A percentile compares a stretch with the other conserved stretches of the same genome.
Evolutionary conservation across 2,329 filamentous ascomycete genomes (phyloP).

Genomic region (Neonectria neomacrospora): DNA sequence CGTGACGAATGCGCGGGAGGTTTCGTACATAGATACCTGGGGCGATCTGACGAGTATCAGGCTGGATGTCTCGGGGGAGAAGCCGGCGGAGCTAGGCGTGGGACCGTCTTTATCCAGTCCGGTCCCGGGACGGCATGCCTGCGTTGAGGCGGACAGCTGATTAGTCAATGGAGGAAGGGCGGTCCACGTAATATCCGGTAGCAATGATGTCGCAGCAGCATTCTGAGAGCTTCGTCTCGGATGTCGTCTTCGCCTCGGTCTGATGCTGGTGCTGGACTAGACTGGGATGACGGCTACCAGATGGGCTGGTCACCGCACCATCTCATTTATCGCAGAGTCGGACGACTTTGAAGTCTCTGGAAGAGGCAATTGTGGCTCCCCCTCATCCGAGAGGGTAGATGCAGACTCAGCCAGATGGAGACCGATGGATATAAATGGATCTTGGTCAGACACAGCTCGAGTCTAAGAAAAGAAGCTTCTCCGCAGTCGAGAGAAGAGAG

Average conservation of each 20-base stretch:
- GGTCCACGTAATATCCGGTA: slow-evolving; percentile 31
- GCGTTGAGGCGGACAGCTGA: slow-evolving; percentile 34
- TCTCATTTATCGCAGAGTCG: slow-evolving; percentile 10
- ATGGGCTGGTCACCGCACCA: slow-evolving; percentile 15
- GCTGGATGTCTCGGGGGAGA: slow-evolving; percentile 29
- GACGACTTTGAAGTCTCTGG: slow-evolving; percentile 6
- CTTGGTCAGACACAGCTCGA: slow-evolving; percentile 9
- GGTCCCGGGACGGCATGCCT: slow-evolving; percentile 40
- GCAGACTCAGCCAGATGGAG: slow-evolving; percentile 16
- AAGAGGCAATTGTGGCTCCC: slow-evolving; percentile 5
- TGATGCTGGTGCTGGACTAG: slow-evolving; percentile 6
- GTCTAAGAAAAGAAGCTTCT: slow-evolving; percentile 4
- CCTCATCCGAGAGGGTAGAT: slow-evolving; percentile 15
- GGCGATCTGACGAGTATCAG: slow-evolving; percentile 13
- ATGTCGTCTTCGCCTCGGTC: slow-evolving; percentile 5
- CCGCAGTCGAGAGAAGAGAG: slow-evolving; percentile 20
- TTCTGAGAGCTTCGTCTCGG: slow-evolving; percentile 7
- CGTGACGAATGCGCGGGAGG: background rate
- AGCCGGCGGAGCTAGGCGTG: slow-evolving; percentile 24
- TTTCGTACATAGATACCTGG: slow-evolving; percentile 8
- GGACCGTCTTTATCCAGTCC: slow-evolving; percentile 37
- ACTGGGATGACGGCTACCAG: slow-evolving; percentile 13
- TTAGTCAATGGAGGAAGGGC: slow-evolving; percentile 34
- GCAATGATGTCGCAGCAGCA: slow-evolving; percentile 19
- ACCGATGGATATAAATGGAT: slow-evolving; percentile 6